These are phyloP conservation scores for Pisolithus orientalis DNA, from an alignment of 768 basidiomycete genomes.

Conservation along the genomic window DNA sequence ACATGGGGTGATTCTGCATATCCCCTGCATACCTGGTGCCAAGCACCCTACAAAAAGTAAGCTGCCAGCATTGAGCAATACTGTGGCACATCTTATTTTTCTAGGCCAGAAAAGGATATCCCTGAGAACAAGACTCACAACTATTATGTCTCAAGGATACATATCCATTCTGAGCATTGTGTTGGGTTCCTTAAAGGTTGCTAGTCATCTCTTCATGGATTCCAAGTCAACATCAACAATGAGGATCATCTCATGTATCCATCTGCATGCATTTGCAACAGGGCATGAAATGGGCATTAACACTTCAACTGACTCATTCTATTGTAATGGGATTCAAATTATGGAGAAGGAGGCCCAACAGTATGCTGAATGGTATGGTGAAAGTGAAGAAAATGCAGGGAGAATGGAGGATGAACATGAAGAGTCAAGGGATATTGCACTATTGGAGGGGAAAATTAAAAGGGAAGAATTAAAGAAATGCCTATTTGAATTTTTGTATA, in stretches of 20 bases:
- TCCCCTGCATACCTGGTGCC: slow-evolving; percentile 25
- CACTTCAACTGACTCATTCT: background rate
- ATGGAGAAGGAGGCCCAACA: background rate
- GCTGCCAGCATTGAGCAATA: no score
- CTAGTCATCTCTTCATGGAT: slow-evolving; percentile 6
- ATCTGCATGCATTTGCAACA: slow-evolving; percentile 21
- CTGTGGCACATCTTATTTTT: no score
- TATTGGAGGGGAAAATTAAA: slow-evolving; percentile 5
- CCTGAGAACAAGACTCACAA: slow-evolving; percentile 23
- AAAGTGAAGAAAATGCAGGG: no score
- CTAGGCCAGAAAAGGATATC: background rate
- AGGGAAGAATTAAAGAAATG: slow-evolving; percentile 1
- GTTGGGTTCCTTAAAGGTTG: slow-evolving; percentile 37
- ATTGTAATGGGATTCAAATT: slow-evolving; percentile 3
- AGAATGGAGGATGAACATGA: no score
- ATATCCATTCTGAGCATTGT: slow-evolving; percentile 32
- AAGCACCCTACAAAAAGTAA: slow-evolving; percentile 26
- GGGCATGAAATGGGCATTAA: slow-evolving; percentile 4
- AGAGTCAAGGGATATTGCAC: slow-evolving; percentile 1
- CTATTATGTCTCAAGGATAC: slow-evolving; percentile 27
- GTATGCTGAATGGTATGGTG: slow-evolving; percentile 1
- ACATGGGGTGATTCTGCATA: slow-evolving; percentile 37
- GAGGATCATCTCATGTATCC: slow-evolving; percentile 8
- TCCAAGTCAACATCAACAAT: slow-evolving; percentile 7
- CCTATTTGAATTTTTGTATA: no score